Evolutionary conservation across 2,329 filamentous ascomycete genomes (phyloP).

Genomic region (Fusarium pilosicola): DNA sequence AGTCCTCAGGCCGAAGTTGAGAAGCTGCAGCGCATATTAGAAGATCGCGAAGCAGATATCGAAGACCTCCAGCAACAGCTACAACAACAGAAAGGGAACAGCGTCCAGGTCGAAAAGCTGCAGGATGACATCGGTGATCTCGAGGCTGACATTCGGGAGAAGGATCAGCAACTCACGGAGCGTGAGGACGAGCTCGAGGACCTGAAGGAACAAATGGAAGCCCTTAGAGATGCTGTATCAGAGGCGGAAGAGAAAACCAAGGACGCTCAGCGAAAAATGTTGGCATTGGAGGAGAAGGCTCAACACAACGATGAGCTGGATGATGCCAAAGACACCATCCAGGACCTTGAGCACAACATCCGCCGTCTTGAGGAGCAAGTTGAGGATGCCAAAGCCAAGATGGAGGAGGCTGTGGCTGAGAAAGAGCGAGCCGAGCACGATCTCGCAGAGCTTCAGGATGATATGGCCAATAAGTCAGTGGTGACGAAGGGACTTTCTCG

Average conservation of each 20-base stretch:
- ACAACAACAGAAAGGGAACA: slow-evolving; percentile 64
- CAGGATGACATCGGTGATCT: slow-evolving; percentile 80
- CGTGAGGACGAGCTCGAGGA: slow-evolving; percentile 79
- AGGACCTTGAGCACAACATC: slow-evolving; percentile 66
- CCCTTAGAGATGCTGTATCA: slow-evolving; percentile 65
- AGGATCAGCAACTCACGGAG: slow-evolving; percentile 77
- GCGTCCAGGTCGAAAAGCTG: slow-evolving; percentile 71
- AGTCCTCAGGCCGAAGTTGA: slow-evolving; percentile 71
- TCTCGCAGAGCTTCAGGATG: slow-evolving; percentile 75
- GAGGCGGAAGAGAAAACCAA: slow-evolving; percentile 69
- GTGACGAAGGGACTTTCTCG: slow-evolving; percentile 78
- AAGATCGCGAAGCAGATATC: slow-evolving; percentile 69
- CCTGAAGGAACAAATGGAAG: slow-evolving; percentile 66
- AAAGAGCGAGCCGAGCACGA: slow-evolving; percentile 68
- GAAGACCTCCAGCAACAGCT: slow-evolving; percentile 70
- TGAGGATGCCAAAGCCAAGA: slow-evolving; percentile 64
- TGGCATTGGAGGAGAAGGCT: slow-evolving; percentile 68
- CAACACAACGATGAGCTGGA: slow-evolving; percentile 61
- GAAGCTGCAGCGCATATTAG: slow-evolving; percentile 64
- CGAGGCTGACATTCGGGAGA: slow-evolving; percentile 79
- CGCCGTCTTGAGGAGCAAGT: slow-evolving; percentile 64
- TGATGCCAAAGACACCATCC: slow-evolving; percentile 67
- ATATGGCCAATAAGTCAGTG: slow-evolving; percentile 82
- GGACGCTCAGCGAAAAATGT: slow-evolving; percentile 59
- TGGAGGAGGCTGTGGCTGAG: slow-evolving; percentile 63